Conservation (phyloP, 73 alveolate species). For the Tetrahymena borealis region DNA sequence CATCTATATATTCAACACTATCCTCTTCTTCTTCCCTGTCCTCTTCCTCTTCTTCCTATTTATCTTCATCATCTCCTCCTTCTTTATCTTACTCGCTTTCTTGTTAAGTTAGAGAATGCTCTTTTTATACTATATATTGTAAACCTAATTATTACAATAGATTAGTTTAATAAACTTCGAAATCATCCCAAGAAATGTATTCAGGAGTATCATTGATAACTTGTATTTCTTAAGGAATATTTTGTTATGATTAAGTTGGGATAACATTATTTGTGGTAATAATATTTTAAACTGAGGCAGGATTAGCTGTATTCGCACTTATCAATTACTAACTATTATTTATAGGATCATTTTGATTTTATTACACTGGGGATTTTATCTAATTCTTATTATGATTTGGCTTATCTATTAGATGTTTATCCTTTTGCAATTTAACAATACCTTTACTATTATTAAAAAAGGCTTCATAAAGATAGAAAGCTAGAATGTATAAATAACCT, state of each 20-base stretch:
- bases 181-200: background rate
- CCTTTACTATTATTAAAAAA: too few relatives aligned
- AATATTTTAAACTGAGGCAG: too few relatives aligned
- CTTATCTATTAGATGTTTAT: too few relatives aligned
- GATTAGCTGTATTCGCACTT: too few relatives aligned
- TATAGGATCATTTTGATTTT: too few relatives aligned
- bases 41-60: background rate
- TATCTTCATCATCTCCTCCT: background rate
- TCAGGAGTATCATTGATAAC: background rate
- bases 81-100: background rate
- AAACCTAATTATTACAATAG: background rate
- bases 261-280: too few relatives aligned
- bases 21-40: background rate
- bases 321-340: too few relatives aligned
- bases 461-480: too few relatives aligned
- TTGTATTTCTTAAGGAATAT: background rate
- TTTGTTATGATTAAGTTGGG: background rate
- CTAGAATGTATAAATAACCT: background rate
- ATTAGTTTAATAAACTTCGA: background rate
- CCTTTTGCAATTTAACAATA: background rate
- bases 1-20: background rate
- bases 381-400: too few relatives aligned
- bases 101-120: background rate
- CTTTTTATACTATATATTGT: background rate
- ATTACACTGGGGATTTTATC: too few relatives aligned